A percentile compares a stretch with the other conserved stretches of the same genome.
These are phyloP conservation scores for Meyerozyma sp. DNA, from an alignment of 1,139 yeast species.

Conservation along the genomic window DNA sequence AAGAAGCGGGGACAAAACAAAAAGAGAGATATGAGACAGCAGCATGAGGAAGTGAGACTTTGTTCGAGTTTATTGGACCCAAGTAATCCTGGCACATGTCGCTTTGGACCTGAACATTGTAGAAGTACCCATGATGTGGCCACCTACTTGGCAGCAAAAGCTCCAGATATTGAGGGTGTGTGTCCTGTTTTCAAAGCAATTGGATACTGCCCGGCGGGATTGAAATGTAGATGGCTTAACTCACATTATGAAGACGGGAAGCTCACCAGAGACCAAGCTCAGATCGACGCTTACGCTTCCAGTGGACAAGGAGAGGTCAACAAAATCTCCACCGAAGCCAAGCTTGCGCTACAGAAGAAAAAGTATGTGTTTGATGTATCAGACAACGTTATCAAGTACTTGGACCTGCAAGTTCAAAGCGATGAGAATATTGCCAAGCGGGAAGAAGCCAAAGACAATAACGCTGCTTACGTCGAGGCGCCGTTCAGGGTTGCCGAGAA, in stretches of 20 bases:
- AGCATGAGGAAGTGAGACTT: slow-evolving; percentile 57
- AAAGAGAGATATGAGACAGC: slow-evolving; percentile 72
- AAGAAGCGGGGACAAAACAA: slow-evolving; percentile 84
- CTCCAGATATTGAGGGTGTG: slow-evolving; percentile 60
- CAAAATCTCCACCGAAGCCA: slow-evolving; percentile 47
- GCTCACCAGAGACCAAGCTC: slow-evolving; percentile 38
- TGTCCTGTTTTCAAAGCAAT: slow-evolving; percentile 83
- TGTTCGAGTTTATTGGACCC: slow-evolving; percentile 63
- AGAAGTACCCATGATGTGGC: slow-evolving; percentile 71
- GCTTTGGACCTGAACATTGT: slow-evolving; percentile 68
- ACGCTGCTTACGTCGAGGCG: slow-evolving; percentile 64
- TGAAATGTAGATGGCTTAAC: slow-evolving; percentile 85
- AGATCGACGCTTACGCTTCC: slow-evolving; percentile 28
- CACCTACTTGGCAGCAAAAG: slow-evolving; percentile 59
- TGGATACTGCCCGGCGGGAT: slow-evolving; percentile 89
- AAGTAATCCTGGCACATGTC: slow-evolving; percentile 44
- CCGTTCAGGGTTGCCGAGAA: slow-evolving; percentile 81
- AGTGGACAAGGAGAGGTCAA: slow-evolving; percentile 57
- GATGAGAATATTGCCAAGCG: slow-evolving; percentile 32
- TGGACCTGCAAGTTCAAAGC: slow-evolving; percentile 45
- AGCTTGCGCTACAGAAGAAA: slow-evolving; percentile 58
- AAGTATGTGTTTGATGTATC: slow-evolving; percentile 54
- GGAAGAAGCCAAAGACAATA: slow-evolving; percentile 32
- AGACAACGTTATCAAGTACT: slow-evolving; percentile 47
- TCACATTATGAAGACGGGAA: slow-evolving; percentile 60